Conservation (phyloP, 306 rosid genomes). For the Prunus fruticosa region DNA sequence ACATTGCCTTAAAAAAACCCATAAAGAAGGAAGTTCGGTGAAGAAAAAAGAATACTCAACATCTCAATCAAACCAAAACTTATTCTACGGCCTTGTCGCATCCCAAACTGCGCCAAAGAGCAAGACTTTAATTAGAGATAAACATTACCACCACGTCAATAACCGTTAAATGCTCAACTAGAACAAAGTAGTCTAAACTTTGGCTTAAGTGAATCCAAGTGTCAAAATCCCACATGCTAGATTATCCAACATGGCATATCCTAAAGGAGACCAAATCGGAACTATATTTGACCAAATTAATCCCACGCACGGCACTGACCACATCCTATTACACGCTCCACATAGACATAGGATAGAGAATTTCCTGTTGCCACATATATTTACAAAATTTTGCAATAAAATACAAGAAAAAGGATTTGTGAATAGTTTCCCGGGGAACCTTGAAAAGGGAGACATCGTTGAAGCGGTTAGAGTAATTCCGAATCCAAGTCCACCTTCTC, state of each 20-base stretch:
- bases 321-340: neutral
- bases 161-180: no score
- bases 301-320: conserved; percentile 11
- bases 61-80: no score
- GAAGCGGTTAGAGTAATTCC: conserved; percentile 45
- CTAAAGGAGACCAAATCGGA: conserved; percentile 15
- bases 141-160: no score
- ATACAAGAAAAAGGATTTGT: conserved; percentile 1
- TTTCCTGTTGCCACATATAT: neutral
- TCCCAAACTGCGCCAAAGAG: no score
- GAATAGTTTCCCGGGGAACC: conserved; percentile 27
- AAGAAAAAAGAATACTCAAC: no score
- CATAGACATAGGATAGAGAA: neutral
- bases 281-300: conserved; percentile 35
- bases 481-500: conserved; percentile 19
- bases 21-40: no score
- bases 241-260: conserved; percentile 30
- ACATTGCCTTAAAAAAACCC: no score
- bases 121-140: no score
- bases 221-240: neutral
- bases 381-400: neutral
- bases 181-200: neutral
- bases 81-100: no score
- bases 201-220: neutral
- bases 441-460: conserved; percentile 39